Base-by-base conservation (phyloP, 164 flowering plant species). In the Amborella trichopoda region DNA sequence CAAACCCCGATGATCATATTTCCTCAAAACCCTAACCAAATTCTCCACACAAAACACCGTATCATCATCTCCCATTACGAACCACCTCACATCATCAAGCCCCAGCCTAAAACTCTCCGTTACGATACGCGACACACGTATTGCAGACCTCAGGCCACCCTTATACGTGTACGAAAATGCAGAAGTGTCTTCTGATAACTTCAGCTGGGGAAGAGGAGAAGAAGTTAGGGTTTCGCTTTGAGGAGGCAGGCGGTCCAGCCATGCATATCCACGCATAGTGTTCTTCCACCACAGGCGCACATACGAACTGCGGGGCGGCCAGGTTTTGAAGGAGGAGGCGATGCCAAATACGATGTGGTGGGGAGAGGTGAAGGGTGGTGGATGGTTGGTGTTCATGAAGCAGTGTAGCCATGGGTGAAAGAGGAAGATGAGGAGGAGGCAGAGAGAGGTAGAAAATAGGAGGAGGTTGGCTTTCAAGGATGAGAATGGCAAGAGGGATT, bases 21-120 rank as follows among this genome's bases (percentile, higher is more conserved):
- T 84, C 6, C 78, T 46, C 49, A 88, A 55, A 17, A 64, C 59
- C 53, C 17, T 55, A 4, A 58, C 87, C 67, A 88, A 26, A 59
- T 88, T 84, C 10, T 81, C 88, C 23, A 65, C 58, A 37, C 83
- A 64, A 52, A 88, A 84, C 27, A 88, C 65, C 12, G 97, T 82
- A 25, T 88, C 97, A 34, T 88, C 97, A 52, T 88, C 97, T 0
- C 93, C 95, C n/a, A 84, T 75, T 26, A 89, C 78, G 57, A 69
- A 76, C 95, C 97, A 85, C 54, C 83, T 52, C 4, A 83, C 74
- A 4, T 55, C 72, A 21, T 50, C 6, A 6, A 57, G 61, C 18
- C 50, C 59, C 2, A 53, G 54, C 0, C 67, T 70, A 8, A 70
- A 77, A 6, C 59, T 51, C 58, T 83, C 88, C 32, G 68, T 62